Base-by-base conservation (phyloP, 2,329 filamentous ascomycete genomes). In the Alternaria infectoria region DNA sequence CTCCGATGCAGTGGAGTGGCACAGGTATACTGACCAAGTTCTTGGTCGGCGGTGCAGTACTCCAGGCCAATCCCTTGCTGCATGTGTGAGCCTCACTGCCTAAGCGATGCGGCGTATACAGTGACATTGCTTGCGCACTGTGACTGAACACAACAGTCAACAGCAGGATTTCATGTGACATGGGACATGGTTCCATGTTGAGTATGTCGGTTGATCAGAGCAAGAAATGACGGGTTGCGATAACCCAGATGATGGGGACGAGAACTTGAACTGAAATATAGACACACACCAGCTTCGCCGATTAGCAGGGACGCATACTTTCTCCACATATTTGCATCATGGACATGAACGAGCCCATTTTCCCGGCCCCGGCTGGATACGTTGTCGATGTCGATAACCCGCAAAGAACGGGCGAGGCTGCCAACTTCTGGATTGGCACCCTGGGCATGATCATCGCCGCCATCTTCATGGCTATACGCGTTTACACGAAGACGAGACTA, bases 311-410 rank as follows among this genome's bases (percentile, higher is more conserved):
- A 11, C 25, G 17, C 36, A n/a, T 4, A 25, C 11, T 17, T 44
- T 8, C 25, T 54, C 15, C 9, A 3, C 10, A 26, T 23, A 12
- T 54, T 12, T 9, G 23, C 19, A 36, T 21, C 8, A 64, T 69
- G 62, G 66, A 61, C 13, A 60, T 64, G 58, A 46, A 61, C 46
- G 30, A 59, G 17, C 59, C 66, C 11, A 46, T 69, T 0, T 66
- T 77, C 10, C 59, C 70, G 8, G 66, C 75, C 4, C 74, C 74
- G 10, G 56, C 66, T 3, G 74, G 72, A 13, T 78, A 76, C 36
- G 26, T 69, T 5, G 71, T 76, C 15, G 62, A 77, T 62, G 65
- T 78, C 49, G 65, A 66, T 9, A 67, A 76, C 6, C 75, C 75
- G 0, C 61, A 68, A 19, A 64, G 64, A 43, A 47, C 28, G 12